Evolutionary conservation across 2,329 filamentous ascomycete species (phyloP).

Genomic region (Fusarium graminum): DNA sequence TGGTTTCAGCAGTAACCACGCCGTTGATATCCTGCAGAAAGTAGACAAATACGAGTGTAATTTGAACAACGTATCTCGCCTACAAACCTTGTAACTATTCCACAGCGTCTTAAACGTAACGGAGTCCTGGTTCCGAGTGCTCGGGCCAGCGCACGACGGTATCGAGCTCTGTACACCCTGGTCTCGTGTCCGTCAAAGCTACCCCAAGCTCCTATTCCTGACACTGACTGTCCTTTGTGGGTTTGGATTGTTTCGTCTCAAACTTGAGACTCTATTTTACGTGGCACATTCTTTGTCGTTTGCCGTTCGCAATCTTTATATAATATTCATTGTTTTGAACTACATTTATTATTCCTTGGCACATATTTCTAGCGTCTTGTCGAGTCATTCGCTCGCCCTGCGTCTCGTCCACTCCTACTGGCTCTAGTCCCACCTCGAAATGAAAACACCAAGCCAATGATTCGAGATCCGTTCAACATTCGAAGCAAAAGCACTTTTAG

Average conservation of each 20-base stretch:
- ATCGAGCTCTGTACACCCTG: constrained; percentile 17
- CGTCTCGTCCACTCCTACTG: constrained; percentile 7
- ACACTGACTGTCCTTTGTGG: constrained; percentile 11
- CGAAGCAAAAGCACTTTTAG: constrained; percentile 61
- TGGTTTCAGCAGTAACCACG: background rate
- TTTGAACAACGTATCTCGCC: background rate
- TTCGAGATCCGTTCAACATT: constrained; percentile 62
- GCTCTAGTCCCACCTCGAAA: constrained; percentile 42
- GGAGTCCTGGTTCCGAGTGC: constrained; percentile 17
- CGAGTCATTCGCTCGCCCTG: constrained; percentile 10
- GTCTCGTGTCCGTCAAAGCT: constrained; percentile 32
- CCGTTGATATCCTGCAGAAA: background rate
- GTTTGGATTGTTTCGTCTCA: constrained; percentile 6
- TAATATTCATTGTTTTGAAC: constrained; percentile 13
- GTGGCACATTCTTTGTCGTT: constrained; percentile 16
- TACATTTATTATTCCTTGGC: constrained; percentile 2
- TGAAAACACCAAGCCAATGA: constrained; percentile 54
- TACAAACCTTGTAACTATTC: background rate
- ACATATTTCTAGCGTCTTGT: constrained; percentile 1
- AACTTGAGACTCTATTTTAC: constrained; percentile 6
- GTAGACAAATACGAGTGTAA: background rate
- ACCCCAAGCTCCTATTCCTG: constrained; percentile 36
- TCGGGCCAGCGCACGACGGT: constrained; percentile 27
- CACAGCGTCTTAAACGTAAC: constrained; percentile 5
- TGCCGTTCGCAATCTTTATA: constrained; percentile 28